Percentiles rank a stretch among this genome's conserved stretches.
Conservation (phyloP, 2,329 filamentous ascomycete genomes). For the Sphaerostilbella broomeana region DNA sequence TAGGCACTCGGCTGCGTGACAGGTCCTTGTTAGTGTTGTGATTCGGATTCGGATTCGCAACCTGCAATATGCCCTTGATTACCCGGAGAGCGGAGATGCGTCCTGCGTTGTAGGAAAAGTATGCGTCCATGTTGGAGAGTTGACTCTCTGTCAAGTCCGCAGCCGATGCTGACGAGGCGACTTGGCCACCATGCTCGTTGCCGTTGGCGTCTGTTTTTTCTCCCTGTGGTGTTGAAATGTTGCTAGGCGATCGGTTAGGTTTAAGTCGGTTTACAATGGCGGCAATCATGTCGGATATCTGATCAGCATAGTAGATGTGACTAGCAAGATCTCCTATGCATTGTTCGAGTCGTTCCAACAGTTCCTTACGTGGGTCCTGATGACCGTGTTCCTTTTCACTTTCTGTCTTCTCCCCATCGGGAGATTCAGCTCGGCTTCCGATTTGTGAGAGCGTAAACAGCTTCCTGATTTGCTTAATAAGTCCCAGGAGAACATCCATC, state of each 20-base stretch:
- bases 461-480: slow-evolving; percentile 76
- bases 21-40: slow-evolving; percentile 55
- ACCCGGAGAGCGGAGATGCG: slow-evolving; percentile 65
- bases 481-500: slow-evolving; percentile 83
- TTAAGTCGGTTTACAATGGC: slow-evolving; percentile 74
- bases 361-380: slow-evolving; percentile 48
- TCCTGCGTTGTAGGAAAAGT: slow-evolving; percentile 47
- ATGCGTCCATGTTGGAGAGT: slow-evolving; percentile 40
- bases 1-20: slow-evolving; percentile 65
- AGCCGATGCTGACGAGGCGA: slow-evolving; percentile 28
- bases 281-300: slow-evolving; percentile 89
- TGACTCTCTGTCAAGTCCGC: slow-evolving; percentile 39
- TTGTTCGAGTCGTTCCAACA: slow-evolving; percentile 65
- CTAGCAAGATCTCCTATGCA: slow-evolving; percentile 89
- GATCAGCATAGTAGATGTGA: slow-evolving; percentile 94
- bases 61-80: slow-evolving; percentile 73
- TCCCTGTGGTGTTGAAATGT: slow-evolving; percentile 36
- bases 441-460: slow-evolving; percentile 59
- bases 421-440: slow-evolving; percentile 24
- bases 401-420: slow-evolving; percentile 29
- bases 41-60: slow-evolving; percentile 65
- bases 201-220: slow-evolving; percentile 38
- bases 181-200: slow-evolving; percentile 26
- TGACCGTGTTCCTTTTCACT: slow-evolving; percentile 26
- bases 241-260: slow-evolving; percentile 45